These are phyloP conservation scores for Kwoniella dejecticola DNA, from an alignment of 768 basidiomycete species.

Conservation along the genomic window DNA sequence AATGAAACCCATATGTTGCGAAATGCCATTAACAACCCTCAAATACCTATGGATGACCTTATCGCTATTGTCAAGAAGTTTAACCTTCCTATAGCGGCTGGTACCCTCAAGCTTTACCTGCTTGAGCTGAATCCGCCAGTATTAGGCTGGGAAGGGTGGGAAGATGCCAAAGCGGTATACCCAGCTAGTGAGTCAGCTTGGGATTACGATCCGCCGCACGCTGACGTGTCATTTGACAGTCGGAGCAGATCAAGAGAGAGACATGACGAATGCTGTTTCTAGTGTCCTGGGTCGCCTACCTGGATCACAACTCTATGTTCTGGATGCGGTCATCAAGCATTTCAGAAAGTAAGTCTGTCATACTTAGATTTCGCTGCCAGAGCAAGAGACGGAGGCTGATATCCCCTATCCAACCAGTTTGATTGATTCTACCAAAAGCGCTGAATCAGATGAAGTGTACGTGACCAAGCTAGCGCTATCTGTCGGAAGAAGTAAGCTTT, in stretches of 20 bases:
- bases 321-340: conserved; percentile 77
- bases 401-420: too few relatives aligned
- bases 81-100: conserved; percentile 84
- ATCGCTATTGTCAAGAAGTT: conserved; percentile 68
- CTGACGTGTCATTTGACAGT: conserved; percentile 53
- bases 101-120: conserved; percentile 80
- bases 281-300: conserved; percentile 70
- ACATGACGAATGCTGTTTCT: conserved; percentile 62
- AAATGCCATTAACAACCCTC: conserved; percentile 72
- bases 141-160: conserved; percentile 84
- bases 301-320: conserved; percentile 74
- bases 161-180: conserved; percentile 84
- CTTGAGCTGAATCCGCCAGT: conserved; percentile 90
- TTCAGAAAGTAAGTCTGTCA: conserved; percentile 64
- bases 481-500: conserved; percentile 73
- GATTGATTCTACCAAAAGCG: conserved; percentile 66
- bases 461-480: conserved; percentile 84
- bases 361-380: too few relatives aligned
- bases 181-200: conserved; percentile 61
- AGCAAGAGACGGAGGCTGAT: too few relatives aligned
- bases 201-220: background rate
- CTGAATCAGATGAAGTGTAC: conserved; percentile 77
- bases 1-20: conserved; percentile 80
- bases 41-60: conserved; percentile 56
- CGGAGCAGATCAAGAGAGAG: conserved; percentile 63